A percentile compares a stretch with the other conserved stretches of the same genome.
Evolutionary conservation across 1,284 basidiomycete genomes (phyloP).

Genomic region (Malassezia sp.): DNA sequence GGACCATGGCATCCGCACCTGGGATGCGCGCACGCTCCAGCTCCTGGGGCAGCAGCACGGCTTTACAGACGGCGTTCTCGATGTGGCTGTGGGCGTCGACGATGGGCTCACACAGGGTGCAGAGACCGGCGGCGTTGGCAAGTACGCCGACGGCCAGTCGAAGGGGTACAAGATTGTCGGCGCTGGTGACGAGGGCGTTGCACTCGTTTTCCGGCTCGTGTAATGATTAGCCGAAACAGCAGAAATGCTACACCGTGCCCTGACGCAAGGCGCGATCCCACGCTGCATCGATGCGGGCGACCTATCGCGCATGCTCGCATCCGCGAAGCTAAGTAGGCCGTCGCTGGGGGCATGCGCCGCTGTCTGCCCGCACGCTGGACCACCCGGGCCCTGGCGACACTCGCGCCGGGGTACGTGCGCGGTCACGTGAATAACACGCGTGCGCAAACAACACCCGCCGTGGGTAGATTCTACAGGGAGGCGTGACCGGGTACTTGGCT

Average conservation of each 20-base stretch:
- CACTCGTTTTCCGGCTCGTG: conserved; percentile 55
- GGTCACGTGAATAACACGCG: too few relatives aligned
- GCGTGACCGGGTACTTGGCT: too few relatives aligned
- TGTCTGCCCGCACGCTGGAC: too few relatives aligned
- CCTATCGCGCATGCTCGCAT: neutral
- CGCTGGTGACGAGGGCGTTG: conserved; percentile 45
- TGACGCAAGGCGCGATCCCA: neutral
- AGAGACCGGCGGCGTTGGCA: conserved; percentile 42
- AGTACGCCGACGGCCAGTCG: conserved; percentile 23
- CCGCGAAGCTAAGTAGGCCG: conserved; percentile 1
- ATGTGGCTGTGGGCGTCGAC: conserved; percentile 55
- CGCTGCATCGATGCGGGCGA: too few relatives aligned
- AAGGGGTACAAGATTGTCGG: conserved; percentile 41
- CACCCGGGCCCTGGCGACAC: too few relatives aligned
- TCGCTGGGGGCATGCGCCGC: neutral
- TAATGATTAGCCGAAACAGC: too few relatives aligned
- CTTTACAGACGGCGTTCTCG: conserved; percentile 69
- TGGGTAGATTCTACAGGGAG: too few relatives aligned
- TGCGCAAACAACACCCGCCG: too few relatives aligned
- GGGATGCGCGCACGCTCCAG: conserved; percentile 78
- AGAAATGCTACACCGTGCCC: neutral
- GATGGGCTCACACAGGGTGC: conserved; percentile 46
- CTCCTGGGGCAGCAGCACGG: conserved; percentile 70
- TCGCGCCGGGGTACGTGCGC: too few relatives aligned
- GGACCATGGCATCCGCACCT: conserved; percentile 74